Percentiles rank a stretch among this genome's conserved stretches.
Conservation (phyloP, 2,329 filamentous ascomycete genomes). For the Cytospora schulzeri region DNA sequence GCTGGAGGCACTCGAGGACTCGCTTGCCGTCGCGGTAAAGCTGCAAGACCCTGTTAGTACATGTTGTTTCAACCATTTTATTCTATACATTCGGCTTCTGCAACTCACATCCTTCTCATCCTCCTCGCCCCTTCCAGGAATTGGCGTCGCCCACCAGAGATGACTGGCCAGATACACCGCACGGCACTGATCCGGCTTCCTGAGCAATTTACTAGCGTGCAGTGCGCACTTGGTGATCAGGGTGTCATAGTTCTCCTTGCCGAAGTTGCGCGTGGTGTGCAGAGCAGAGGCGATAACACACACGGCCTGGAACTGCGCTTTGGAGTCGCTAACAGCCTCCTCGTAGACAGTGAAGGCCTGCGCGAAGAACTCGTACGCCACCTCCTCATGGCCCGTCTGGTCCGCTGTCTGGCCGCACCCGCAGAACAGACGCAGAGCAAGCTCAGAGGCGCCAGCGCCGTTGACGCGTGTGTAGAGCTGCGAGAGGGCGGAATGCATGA, state of each 20-base stretch:
- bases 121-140: constrained; percentile 73
- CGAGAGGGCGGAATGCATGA: constrained; percentile 86
- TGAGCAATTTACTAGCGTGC: constrained; percentile 93
- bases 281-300: constrained; percentile 89
- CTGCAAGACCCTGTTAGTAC: constrained; percentile 45
- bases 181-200: constrained; percentile 97
- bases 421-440: constrained; percentile 86
- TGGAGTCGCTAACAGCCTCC: constrained; percentile 91
- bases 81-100: not conserved
- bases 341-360: constrained; percentile 99
- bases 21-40: constrained; percentile 97
- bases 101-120: constrained; percentile 74
- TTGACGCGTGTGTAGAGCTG: constrained; percentile 86
- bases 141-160: constrained; percentile 95
- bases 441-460: constrained; percentile 75
- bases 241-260: constrained; percentile 97
- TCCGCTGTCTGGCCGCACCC: constrained; percentile 92
- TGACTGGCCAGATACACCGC: constrained; percentile 97
- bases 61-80: not conserved
- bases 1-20: constrained; percentile 93
- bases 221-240: constrained; percentile 96
- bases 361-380: constrained; percentile 96
- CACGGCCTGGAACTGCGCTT: constrained; percentile 96
- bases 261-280: constrained; percentile 86
- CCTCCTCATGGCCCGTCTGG: constrained; percentile 88